Conservation (phyloP, 371 early-diverging fungal genomes). For the Rhizomucor pusillus region DNA sequence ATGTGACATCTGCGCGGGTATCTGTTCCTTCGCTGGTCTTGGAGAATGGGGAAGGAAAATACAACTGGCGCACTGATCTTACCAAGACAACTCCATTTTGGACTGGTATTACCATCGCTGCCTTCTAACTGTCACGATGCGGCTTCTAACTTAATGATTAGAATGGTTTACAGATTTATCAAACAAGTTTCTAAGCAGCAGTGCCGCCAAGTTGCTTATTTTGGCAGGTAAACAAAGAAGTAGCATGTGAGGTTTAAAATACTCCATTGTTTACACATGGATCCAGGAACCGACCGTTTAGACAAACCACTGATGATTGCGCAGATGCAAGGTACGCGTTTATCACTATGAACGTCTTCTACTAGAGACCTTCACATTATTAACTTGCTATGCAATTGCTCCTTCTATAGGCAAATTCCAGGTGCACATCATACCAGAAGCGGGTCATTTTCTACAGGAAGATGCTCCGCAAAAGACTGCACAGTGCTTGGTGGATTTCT, state of each 20-base stretch:
- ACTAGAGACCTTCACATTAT: too few species aligned
- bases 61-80: constrained; percentile 71
- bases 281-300: constrained; percentile 77
- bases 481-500: constrained; percentile 69
- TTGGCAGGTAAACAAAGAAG: constrained; percentile 62
- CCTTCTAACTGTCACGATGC: neutral
- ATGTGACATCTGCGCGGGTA: constrained; percentile 69
- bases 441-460: constrained; percentile 91
- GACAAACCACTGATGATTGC: constrained; percentile 91
- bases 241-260: constrained; percentile 1
- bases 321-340: constrained; percentile 88
- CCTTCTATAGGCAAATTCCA: constrained; percentile 74
- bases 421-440: constrained; percentile 75
- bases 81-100: constrained; percentile 71
- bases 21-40: constrained; percentile 69
- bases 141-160: constrained; percentile 3
- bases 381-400: neutral
- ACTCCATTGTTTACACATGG: neutral
- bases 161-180: constrained; percentile 89
- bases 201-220: constrained; percentile 77
- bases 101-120: constrained; percentile 47
- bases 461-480: constrained; percentile 82
- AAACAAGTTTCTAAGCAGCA: constrained; percentile 69
- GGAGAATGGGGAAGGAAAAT: constrained; percentile 10
- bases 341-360: too few species aligned